Conservation (phyloP, 768 basidiomycete genomes). For the Termitomyces sp. region DNA sequence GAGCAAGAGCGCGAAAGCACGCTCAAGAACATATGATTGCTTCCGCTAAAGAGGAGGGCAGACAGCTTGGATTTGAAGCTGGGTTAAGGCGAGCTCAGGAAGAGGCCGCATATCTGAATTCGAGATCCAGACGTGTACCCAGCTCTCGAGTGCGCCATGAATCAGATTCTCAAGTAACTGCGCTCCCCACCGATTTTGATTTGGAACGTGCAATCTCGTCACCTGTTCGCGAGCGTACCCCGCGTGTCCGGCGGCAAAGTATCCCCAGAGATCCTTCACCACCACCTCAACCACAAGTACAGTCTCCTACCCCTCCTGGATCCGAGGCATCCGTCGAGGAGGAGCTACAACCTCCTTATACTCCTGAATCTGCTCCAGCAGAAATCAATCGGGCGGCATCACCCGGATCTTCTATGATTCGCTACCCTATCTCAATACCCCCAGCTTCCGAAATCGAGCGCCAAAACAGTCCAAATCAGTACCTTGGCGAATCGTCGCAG, state of each 20-base stretch:
- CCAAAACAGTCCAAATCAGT: constrained; percentile 21
- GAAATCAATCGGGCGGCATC: constrained; percentile 10
- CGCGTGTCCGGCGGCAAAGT: constrained; percentile 1
- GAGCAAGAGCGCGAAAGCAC: constrained; percentile 48
- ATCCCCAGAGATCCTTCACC: constrained; percentile 3
- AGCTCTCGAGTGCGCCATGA: neutral
- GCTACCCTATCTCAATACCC: constrained; percentile 33
- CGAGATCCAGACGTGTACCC: neutral
- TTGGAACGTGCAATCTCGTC: constrained; percentile 9
- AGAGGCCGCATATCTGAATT: constrained; percentile 21
- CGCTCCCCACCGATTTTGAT: neutral
- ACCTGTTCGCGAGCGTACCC: constrained; percentile 6
- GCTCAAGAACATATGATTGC: constrained; percentile 51
- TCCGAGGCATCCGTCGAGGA: neutral
- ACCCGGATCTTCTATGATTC: constrained; percentile 23
- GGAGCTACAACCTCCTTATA: neutral
- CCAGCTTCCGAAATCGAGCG: constrained; percentile 27
- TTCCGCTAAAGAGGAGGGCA: constrained; percentile 57
- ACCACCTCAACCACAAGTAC: neutral
- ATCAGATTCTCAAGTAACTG: neutral
- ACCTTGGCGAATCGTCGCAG: constrained; percentile 21
- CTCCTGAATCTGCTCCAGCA: neutral
- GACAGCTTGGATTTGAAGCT: constrained; percentile 49
- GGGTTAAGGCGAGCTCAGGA: constrained; percentile 40
- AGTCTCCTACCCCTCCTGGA: neutral